These are phyloP conservation scores for Micractinium conductrix DNA, from an alignment of 139 green algal genomes.

Conservation along the genomic window DNA sequence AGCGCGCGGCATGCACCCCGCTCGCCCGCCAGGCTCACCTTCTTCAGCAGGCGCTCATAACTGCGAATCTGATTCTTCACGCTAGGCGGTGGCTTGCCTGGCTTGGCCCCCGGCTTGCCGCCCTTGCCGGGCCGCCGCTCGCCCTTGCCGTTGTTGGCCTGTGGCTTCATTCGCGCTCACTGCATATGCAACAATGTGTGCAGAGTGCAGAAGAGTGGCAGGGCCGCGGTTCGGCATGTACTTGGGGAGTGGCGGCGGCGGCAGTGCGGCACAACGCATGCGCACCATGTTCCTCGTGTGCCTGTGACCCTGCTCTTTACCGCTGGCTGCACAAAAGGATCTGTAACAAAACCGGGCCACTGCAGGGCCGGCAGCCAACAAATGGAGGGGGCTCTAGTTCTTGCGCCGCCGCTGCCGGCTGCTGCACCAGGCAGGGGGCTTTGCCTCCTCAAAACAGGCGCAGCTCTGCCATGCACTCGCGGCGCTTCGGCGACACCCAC, in stretches of 20 bases:
- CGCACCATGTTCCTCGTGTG: too few relatives aligned
- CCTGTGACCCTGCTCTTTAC: too few relatives aligned
- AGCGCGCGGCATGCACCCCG: neutral
- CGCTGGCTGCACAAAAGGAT: too few relatives aligned
- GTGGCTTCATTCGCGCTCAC: neutral
- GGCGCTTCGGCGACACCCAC: slow-evolving; percentile 68
- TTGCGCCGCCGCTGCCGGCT: too few relatives aligned
- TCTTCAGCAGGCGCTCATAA: slow-evolving; percentile 65
- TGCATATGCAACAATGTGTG: too few relatives aligned
- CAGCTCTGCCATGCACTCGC: slow-evolving; percentile 73
- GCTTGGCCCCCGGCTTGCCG: neutral
- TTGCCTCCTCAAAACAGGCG: slow-evolving; percentile 52
- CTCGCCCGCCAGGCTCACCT: slow-evolving; percentile 50
- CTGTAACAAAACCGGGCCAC: too few relatives aligned
- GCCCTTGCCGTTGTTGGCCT: neutral
- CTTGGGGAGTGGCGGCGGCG: too few relatives aligned
- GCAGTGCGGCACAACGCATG: too few relatives aligned
- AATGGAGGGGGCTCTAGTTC: too few relatives aligned
- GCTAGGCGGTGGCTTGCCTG: neutral
- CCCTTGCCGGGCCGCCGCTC: neutral
- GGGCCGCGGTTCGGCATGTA: too few relatives aligned
- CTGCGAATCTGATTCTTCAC: slow-evolving; percentile 72
- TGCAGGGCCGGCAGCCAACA: too few relatives aligned
- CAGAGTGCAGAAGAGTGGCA: too few relatives aligned
- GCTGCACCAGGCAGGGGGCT: neutral